Conservation (phyloP, 768 basidiomycete genomes). For the Psilocybe sp. region DNA sequence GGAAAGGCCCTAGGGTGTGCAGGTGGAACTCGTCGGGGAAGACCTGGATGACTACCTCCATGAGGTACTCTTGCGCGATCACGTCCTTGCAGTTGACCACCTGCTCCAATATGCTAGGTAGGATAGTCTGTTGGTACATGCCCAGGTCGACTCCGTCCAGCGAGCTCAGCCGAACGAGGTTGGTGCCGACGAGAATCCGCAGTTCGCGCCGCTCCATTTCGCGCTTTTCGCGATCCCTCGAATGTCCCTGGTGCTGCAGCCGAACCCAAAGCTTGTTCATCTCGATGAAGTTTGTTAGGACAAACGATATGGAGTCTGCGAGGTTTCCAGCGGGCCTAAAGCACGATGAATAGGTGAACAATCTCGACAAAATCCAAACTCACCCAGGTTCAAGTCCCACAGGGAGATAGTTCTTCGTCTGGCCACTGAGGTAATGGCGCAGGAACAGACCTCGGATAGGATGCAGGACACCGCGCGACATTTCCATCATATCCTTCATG, state of each 20-base stretch:
- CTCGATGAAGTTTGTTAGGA: constrained; percentile 97
- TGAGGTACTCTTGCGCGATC: constrained; percentile 97
- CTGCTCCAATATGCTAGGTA: constrained; percentile 93
- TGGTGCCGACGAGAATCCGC: constrained; percentile 95
- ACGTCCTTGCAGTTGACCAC: constrained; percentile 98
- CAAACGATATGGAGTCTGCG: constrained; percentile 93
- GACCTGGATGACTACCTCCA: constrained; percentile 99
- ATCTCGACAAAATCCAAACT: constrained; percentile 18
- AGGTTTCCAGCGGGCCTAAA: constrained; percentile 81
- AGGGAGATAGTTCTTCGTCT: constrained; percentile 94
- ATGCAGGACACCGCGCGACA: constrained; percentile 95
- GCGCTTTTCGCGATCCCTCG: constrained; percentile 94
- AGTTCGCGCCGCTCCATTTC: constrained; percentile 95
- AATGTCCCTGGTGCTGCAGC: constrained; percentile 96
- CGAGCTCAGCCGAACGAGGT: constrained; percentile 92
- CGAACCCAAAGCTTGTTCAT: constrained; percentile 99
- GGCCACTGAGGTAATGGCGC: constrained; percentile 93
- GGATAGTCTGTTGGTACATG: constrained; percentile 81
- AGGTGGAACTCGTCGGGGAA: constrained; percentile 99
- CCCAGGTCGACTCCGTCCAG: constrained; percentile 95
- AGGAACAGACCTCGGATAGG: constrained; percentile 96
- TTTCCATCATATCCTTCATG: constrained; percentile 99
- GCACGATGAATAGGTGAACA: neutral
- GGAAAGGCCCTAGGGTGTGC: constrained; percentile 92
- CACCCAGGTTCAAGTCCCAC: constrained; percentile 83